Base-by-base conservation (phyloP, 768 basidiomycete species). In the Boletus edulis region DNA sequence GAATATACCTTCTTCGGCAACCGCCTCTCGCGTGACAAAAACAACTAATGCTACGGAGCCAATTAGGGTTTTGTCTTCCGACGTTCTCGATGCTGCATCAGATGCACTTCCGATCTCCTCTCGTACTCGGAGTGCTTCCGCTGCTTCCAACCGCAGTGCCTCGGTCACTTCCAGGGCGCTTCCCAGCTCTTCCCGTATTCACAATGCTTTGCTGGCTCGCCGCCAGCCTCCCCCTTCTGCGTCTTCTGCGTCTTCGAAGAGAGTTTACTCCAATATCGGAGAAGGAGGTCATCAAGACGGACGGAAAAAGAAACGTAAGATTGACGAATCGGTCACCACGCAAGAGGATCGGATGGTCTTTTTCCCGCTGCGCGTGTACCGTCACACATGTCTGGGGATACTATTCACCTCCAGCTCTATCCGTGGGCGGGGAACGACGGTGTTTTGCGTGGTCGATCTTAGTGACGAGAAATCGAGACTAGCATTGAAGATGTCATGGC, bases 341-440 rank as follows among this genome's bases (percentile, higher is more conserved):
- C 27, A 27, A 27, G 27, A 7, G 27, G 8, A 27, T 27, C 27
- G 27, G 27, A 27, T 27, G 27, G 7, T 27, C 27, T 1, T 27
- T 27, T 27, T 27, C 6, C 6, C 27, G 27, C 27, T 27, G 27
- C 27, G 27, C 27, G 7, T 27, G 27, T 27, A 27, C 27, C 27
- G 27, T 8, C 27, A 20, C 20, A 20, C 20, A 20, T 20, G 20
- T 20, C 20, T 20, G 20, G 20, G 20, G 20, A 20, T 20, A 27
- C 27, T 45, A 34, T 44, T 44, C 5, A 59, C 52, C 10, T 5
- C 50, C 1, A 12, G 52, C 20, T 63, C 57, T 1, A 49, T 63
- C 39, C 55, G 60, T 18, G 57, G 62, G 9, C 24, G 55, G 4
- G 50, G 51, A 24, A 57, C 55, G 15, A 51, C 51, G 3, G 52